Conservation (phyloP, 1,284 basidiomycete genomes). For the Melampsora occidentalis region DNA sequence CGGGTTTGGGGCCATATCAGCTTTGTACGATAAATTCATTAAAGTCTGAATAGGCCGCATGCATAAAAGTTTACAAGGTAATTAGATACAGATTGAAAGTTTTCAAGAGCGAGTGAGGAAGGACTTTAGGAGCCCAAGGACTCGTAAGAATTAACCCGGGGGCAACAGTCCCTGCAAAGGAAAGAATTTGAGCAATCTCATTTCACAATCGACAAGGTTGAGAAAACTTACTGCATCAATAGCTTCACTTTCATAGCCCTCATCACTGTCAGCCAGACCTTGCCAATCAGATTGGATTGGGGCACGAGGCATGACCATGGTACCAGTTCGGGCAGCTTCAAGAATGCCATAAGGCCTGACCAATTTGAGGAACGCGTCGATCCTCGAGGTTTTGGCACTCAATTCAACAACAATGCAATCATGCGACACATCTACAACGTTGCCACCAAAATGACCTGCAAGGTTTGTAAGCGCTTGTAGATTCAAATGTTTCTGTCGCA, state of each 20-base stretch:
- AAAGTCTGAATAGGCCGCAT: no score
- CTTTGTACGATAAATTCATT: no score
- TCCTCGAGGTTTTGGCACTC: slow-evolving; percentile 82
- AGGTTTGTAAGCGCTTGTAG: slow-evolving; percentile 80
- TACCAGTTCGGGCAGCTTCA: slow-evolving; percentile 84
- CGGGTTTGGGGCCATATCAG: no score
- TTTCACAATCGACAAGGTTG: slow-evolving; percentile 62
- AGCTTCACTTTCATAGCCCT: slow-evolving; percentile 57
- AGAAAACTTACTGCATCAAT: slow-evolving; percentile 84
- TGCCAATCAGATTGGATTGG: slow-evolving; percentile 70
- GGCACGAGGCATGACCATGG: slow-evolving; percentile 94
- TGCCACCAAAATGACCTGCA: slow-evolving; percentile 82
- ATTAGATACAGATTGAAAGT: no score
- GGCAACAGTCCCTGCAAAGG: slow-evolving; percentile 23
- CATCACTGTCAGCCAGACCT: slow-evolving; percentile 60
- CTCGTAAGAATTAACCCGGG: slow-evolving; percentile 14
- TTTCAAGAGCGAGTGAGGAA: no score
- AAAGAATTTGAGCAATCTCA: slow-evolving; percentile 40
- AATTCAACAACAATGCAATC: slow-evolving; percentile 92
- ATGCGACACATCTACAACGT: slow-evolving; percentile 91
- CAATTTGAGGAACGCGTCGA: slow-evolving; percentile 88
- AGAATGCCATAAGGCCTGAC: slow-evolving; percentile 92
- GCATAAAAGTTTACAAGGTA: no score
- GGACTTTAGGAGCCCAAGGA: no score
- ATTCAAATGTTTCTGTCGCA: slow-evolving; percentile 85